Evolutionary conservation across 2,329 filamentous ascomycete species (phyloP), one percentile per base, ranked within the genome.

Genomic region (Tolypocladium tropicale): DNA sequence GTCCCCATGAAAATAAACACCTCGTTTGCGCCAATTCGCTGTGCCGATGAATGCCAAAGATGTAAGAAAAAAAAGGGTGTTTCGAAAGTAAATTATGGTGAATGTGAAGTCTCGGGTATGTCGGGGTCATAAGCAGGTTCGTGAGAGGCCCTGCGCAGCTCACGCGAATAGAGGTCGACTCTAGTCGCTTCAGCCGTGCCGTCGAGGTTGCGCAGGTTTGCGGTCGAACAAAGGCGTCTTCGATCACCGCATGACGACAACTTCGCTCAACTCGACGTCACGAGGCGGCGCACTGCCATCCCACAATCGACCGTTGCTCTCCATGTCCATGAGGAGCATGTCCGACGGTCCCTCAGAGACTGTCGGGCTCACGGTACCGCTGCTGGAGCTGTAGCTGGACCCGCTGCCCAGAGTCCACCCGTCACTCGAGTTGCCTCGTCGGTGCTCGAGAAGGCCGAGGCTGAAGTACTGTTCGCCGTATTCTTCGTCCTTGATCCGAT

Each of bases 331-430:
- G 39, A 65, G 61, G 34, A 71, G 59, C 59, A 69, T 64, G n/a
- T 66, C 64, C 4, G 69, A 68, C 2, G 68, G 65, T 46, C 76
- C 74, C 53, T 78, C 77, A 0, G 76, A 76, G 9, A 76, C 72
- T 0, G 73, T 75, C 9, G 78, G 78, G 61, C 77, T 79, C 57
- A 79, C 62, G n/a, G 76, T 74, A 23, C 75, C 77, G 60, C 75
- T 78, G 52, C 74, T 74, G 54, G 76, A 77, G 53, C 73, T 72
- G 58, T 72, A 76, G 68, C 88, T 83, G 0, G 89, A 94, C 55
- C 85, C 91, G 63, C 90, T 94, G 58, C 89, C 90, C 50, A 93
- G 82, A 10, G 90, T 93, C 91, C 91, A 96, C 65, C 94, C 90
- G 63, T 95, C 91, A 65, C 87, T 90, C 62, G 92, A 80, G 58